These are phyloP conservation scores for Aspergillus costaricaensis DNA, from an alignment of 2,329 filamentous ascomycete species.

Conservation along the genomic window DNA sequence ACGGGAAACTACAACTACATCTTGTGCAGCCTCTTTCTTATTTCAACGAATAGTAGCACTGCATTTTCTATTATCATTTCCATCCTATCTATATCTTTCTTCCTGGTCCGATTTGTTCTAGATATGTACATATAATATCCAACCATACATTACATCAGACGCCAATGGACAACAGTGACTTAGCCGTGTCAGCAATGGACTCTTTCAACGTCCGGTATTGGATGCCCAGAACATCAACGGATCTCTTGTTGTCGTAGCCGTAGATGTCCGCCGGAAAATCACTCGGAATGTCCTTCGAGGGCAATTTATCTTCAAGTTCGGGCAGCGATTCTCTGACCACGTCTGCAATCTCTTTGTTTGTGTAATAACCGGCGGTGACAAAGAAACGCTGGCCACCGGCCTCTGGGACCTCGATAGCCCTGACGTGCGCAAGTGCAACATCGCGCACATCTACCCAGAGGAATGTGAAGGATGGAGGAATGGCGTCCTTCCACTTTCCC, in stretches of 20 bases:
- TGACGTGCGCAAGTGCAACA: slow-evolving; percentile 51
- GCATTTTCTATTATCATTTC: background rate
- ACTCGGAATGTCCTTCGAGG: slow-evolving; percentile 35
- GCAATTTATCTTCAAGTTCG: slow-evolving; percentile 44
- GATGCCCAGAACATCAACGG: slow-evolving; percentile 44
- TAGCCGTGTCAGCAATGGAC: slow-evolving; percentile 41
- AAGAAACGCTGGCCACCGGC: slow-evolving; percentile 52
- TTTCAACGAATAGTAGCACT: background rate
- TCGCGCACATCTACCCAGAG: slow-evolving; percentile 60
- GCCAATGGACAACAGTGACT: slow-evolving; percentile 37
- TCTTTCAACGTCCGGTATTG: slow-evolving; percentile 44
- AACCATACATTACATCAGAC: slow-evolving; percentile 20
- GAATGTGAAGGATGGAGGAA: slow-evolving; percentile 60
- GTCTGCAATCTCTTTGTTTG: slow-evolving; percentile 46
- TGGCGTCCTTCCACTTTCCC: slow-evolving; percentile 60
- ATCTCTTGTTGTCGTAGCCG: slow-evolving; percentile 42
- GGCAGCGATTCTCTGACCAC: slow-evolving; percentile 47
- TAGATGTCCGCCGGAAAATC: slow-evolving; percentile 35
- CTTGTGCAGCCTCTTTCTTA: slow-evolving; percentile 19
- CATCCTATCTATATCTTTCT: background rate
- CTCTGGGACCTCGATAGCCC: slow-evolving; percentile 48
- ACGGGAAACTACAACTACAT: slow-evolving; percentile 27
- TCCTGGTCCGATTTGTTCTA: background rate
- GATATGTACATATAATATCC: background rate
- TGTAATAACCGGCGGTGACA: slow-evolving; percentile 43